Percentiles rank a stretch among this genome's conserved stretches.
Conservation (phyloP, 2,329 filamentous ascomycete genomes). For the Stemphylium lycopersici region DNA sequence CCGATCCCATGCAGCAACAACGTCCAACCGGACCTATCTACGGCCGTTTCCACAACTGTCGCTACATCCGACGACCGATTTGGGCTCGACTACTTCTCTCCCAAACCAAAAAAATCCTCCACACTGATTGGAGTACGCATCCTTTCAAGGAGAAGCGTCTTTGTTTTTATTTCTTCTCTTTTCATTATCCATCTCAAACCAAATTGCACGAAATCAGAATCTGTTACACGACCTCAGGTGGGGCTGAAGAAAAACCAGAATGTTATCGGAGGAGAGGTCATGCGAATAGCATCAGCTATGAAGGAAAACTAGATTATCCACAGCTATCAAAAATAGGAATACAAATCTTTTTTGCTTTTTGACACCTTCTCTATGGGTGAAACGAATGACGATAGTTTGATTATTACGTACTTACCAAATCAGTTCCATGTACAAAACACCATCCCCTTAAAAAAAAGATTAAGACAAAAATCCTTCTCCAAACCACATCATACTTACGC, state of each 20-base stretch:
- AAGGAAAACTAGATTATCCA: not conserved
- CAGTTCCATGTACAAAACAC: not conserved
- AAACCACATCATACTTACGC: not conserved
- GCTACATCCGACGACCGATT: constrained; percentile 5
- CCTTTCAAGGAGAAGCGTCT: not conserved
- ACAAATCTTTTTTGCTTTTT: not conserved
- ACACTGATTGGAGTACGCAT: not conserved
- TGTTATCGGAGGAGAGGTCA: too few species aligned
- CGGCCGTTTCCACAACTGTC: constrained; percentile 6
- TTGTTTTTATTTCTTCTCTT: not conserved
- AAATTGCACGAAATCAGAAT: constrained; percentile 1
- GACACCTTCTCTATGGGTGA: too few species aligned
- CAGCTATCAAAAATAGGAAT: not conserved
- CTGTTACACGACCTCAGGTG: not conserved
- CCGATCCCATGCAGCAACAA: constrained; percentile 2
- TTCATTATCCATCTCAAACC: constrained; percentile 1
- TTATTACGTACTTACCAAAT: not conserved
- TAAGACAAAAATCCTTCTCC: not conserved
- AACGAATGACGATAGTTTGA: too few species aligned
- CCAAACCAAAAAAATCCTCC: not conserved
- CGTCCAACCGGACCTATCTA: constrained; percentile 1
- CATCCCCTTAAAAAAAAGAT: too few species aligned
- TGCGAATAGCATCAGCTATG: too few species aligned
- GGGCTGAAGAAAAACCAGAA: not conserved
- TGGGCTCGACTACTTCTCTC: not conserved